Percentiles rank a stretch among this genome's conserved stretches.
Evolutionary conservation across 192 early-diverging fungal species (phyloP).

Genomic region (Mycoemilia scoparia): DNA sequence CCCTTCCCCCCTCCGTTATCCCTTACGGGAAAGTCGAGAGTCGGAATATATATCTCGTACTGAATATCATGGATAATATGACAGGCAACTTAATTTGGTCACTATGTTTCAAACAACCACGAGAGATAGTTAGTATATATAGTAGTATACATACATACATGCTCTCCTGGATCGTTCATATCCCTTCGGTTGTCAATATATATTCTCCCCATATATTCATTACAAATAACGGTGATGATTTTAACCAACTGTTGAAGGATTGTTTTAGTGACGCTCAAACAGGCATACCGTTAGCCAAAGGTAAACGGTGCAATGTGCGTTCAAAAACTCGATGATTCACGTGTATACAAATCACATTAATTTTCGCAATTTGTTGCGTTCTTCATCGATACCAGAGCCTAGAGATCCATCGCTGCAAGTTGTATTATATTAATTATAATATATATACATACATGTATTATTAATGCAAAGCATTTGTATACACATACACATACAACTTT

Average conservation of each 20-base stretch:
- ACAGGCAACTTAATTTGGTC: too few relatives aligned
- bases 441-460: neutral
- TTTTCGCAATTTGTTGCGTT: conserved; percentile 61
- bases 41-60: conserved; percentile 19
- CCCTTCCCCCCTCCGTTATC: conserved; percentile 1
- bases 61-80: neutral
- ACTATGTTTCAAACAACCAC: too few relatives aligned
- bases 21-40: neutral
- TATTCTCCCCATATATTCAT: too few relatives aligned
- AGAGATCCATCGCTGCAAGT: conserved; percentile 48
- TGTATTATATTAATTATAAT: conserved; percentile 12
- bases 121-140: too few relatives aligned
- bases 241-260: too few relatives aligned
- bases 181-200: too few relatives aligned
- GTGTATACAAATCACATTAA: conserved; percentile 48
- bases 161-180: too few relatives aligned
- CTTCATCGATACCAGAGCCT: conserved; percentile 56
- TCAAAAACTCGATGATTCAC: conserved; percentile 55
- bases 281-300: conserved; percentile 31
- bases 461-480: too few relatives aligned
- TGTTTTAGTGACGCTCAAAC: conserved; percentile 37
- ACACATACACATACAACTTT: too few relatives aligned
- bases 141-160: too few relatives aligned
- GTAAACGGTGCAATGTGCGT: conserved; percentile 37
- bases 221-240: too few relatives aligned